A percentile compares a stretch with the other conserved stretches of the same genome.
These are phyloP conservation scores for Exophiala xenobiotica DNA, from an alignment of 2,329 filamentous ascomycete species.

Conservation along the genomic window DNA sequence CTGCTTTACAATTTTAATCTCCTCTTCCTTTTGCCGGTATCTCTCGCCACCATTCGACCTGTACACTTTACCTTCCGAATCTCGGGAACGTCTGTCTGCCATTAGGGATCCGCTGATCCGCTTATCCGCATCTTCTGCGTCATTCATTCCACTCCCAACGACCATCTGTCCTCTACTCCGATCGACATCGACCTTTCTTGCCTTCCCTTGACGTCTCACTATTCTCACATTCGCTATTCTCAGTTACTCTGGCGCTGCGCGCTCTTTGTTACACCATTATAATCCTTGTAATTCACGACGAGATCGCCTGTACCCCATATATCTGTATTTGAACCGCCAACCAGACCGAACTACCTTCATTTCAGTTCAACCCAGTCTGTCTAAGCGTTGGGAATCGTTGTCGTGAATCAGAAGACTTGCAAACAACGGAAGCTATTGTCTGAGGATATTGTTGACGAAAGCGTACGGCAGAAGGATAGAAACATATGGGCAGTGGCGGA, in stretches of 20 bases:
- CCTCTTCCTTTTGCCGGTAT: slow-evolving; percentile 14
- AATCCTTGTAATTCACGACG: slow-evolving; percentile 21
- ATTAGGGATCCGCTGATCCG: slow-evolving; percentile 12
- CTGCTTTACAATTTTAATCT: slow-evolving; percentile 11
- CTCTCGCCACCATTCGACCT: not conserved
- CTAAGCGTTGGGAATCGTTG: too few species aligned
- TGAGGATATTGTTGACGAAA: not conserved
- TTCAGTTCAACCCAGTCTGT: not conserved
- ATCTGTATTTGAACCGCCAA: not conserved
- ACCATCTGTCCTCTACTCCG: slow-evolving; percentile 16
- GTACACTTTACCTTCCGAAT: slow-evolving; percentile 11
- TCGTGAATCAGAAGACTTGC: too few species aligned
- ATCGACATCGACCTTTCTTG: slow-evolving; percentile 3
- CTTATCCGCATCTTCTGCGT: slow-evolving; percentile 23
- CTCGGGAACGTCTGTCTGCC: slow-evolving; percentile 2
- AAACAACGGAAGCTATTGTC: not conserved
- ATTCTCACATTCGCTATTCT: slow-evolving; percentile 14
- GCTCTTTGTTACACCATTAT: slow-evolving; percentile 18
- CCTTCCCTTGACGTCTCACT: slow-evolving; percentile 5
- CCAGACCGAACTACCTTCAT: not conserved
- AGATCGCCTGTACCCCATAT: not conserved
- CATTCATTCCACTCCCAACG: slow-evolving; percentile 23
- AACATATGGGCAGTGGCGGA: slow-evolving; percentile 21
- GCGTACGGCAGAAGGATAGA: not conserved
- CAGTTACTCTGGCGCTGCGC: slow-evolving; percentile 19